Evolutionary conservation across 225 moss, liverwort and hornwort species (phyloP).

Genomic region (Marchantia paleacea): DNA sequence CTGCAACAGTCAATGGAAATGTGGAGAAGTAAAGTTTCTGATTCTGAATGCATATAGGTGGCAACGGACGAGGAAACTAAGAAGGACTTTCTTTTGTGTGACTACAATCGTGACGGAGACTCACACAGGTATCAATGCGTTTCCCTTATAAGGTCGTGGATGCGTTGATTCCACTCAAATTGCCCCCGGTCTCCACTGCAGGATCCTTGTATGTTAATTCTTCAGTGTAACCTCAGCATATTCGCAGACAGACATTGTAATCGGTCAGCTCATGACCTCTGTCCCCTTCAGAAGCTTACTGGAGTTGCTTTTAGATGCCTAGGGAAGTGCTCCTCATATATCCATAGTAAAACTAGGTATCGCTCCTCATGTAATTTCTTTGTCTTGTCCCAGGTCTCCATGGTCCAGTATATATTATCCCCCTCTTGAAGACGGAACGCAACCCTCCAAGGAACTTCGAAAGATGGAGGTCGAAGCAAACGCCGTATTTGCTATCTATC

Average conservation of each 20-base stretch:
- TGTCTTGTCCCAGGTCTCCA: conserved; percentile 56
- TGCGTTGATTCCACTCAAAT: neutral
- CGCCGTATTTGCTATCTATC: conserved; percentile 76
- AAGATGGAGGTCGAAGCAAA: conserved; percentile 86
- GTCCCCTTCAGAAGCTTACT: neutral
- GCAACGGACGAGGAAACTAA: conserved; percentile 73
- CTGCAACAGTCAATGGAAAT: no score
- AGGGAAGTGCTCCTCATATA: neutral
- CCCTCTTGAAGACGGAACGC: conserved; percentile 70
- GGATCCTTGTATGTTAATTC: neutral
- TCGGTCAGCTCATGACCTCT: neutral
- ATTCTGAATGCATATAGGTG: conserved; percentile 42
- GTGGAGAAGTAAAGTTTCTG: no score
- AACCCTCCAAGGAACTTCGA: conserved; percentile 68
- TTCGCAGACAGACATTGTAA: neutral
- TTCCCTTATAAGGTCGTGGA: neutral
- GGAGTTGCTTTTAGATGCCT: neutral
- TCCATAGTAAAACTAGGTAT: neutral
- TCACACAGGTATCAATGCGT: conserved; percentile 58
- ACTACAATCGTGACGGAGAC: conserved; percentile 92
- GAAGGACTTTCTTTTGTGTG: conserved; percentile 69
- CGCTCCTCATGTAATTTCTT: neutral
- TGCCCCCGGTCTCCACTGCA: neutral
- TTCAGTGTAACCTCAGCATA: neutral
- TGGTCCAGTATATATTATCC: conserved; percentile 87